These are phyloP conservation scores for Suillus ampliporus DNA, from an alignment of 768 basidiomycete species.

Conservation along the genomic window DNA sequence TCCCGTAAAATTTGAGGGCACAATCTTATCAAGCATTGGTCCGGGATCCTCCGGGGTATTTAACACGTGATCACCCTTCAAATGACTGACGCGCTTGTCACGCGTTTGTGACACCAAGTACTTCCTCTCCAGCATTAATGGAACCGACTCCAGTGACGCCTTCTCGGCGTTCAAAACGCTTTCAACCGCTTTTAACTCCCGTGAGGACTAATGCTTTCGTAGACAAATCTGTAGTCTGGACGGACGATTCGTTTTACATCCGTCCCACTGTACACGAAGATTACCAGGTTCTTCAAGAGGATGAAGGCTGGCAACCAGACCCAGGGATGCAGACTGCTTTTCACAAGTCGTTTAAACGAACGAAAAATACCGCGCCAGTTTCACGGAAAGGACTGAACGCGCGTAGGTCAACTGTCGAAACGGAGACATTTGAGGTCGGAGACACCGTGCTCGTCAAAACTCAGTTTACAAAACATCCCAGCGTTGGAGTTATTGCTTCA, in stretches of 20 bases:
- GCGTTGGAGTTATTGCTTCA: slow-evolving; percentile 70
- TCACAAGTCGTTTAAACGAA: slow-evolving; percentile 36
- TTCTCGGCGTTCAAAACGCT: slow-evolving; percentile 44
- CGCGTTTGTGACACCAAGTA: slow-evolving; percentile 1
- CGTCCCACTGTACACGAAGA: slow-evolving; percentile 32
- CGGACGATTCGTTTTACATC: slow-evolving; percentile 24
- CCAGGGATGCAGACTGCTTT: slow-evolving; percentile 31
- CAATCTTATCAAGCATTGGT: background rate
- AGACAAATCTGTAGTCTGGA: slow-evolving; percentile 36
- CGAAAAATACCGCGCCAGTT: slow-evolving; percentile 16
- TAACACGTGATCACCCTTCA: background rate
- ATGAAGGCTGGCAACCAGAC: slow-evolving; percentile 29
- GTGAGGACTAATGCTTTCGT: slow-evolving; percentile 30
- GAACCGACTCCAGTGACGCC: slow-evolving; percentile 30
- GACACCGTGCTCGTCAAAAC: slow-evolving; percentile 70
- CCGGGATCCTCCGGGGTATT: background rate
- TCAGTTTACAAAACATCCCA: slow-evolving; percentile 50
- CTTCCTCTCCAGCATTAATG: background rate
- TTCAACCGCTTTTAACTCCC: slow-evolving; percentile 38
- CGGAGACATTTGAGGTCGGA: slow-evolving; percentile 56
- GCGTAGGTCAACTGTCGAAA: slow-evolving; percentile 6
- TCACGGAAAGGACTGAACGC: slow-evolving; percentile 23
- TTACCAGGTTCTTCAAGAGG: slow-evolving; percentile 32
- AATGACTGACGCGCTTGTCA: slow-evolving; percentile 7
- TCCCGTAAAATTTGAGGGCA: background rate